Evolutionary conservation across 805 yeast species (phyloP).

Genomic region (Saturnispora sanitii): DNA sequence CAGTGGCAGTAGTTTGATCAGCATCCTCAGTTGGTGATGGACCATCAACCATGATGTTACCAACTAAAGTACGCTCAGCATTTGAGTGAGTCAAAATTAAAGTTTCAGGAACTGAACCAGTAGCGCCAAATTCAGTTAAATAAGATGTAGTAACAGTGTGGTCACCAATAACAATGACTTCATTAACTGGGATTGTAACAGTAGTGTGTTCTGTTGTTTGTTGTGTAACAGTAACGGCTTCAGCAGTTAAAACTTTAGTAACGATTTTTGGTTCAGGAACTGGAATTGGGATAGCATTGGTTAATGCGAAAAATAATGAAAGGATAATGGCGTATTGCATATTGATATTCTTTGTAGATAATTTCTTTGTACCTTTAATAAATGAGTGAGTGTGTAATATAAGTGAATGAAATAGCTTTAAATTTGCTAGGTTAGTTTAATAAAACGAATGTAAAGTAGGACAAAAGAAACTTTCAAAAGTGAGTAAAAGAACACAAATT

Average conservation of each 20-base stretch:
- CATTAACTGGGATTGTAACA: constrained; percentile 17
- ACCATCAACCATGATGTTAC: constrained; percentile 1
- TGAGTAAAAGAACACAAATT: too few relatives aligned
- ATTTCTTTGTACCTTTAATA: background rate
- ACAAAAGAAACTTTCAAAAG: constrained; percentile 2
- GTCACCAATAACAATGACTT: constrained; percentile 24
- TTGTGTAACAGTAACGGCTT: constrained; percentile 15
- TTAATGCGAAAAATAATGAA: constrained; percentile 3
- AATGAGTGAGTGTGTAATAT: too few relatives aligned
- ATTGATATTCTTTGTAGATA: background rate
- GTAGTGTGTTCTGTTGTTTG: constrained; percentile 5
- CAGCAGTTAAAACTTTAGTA: constrained; percentile 22
- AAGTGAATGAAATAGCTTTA: constrained; percentile 1
- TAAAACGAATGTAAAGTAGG: constrained; percentile 3
- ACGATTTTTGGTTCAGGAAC: constrained; percentile 18
- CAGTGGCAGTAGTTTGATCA: constrained; percentile 7
- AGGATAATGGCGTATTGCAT: constrained; percentile 9
- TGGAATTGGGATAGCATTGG: constrained; percentile 15
- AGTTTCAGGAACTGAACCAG: background rate
- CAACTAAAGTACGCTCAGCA: constrained; percentile 25
- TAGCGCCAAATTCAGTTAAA: background rate
- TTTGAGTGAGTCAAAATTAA: constrained; percentile 37
- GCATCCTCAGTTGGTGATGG: background rate
- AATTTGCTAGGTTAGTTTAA: background rate
- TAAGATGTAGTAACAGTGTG: constrained; percentile 6